Evolutionary conservation across 768 basidiomycete genomes (phyloP).

Genomic region (Boletus barrowsii): DNA sequence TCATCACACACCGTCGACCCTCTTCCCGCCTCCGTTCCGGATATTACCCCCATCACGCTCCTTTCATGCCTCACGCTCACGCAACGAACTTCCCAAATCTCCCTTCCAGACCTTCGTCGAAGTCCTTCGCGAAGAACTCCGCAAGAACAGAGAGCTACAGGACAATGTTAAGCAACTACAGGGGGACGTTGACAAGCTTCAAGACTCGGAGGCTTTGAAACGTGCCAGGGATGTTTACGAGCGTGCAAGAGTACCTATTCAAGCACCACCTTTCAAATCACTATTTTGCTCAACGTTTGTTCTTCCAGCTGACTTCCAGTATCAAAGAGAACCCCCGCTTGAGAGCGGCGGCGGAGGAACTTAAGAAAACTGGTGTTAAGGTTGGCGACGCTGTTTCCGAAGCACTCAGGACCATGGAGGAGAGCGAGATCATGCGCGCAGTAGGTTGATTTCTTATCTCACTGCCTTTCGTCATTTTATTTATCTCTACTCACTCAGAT

Average conservation of each 20-base stretch:
- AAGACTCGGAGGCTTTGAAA: constrained; percentile 97
- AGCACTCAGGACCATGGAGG: constrained; percentile 90
- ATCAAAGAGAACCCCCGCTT: constrained; percentile 95
- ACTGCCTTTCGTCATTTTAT: neutral
- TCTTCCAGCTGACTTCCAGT: constrained; percentile 74
- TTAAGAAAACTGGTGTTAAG: constrained; percentile 84
- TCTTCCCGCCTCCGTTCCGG: constrained; percentile 30
- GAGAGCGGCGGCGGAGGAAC: constrained; percentile 89
- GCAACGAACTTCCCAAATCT: constrained; percentile 74
- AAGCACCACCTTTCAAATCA: neutral
- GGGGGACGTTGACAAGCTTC: constrained; percentile 95
- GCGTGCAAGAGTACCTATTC: constrained; percentile 74
- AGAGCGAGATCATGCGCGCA: constrained; percentile 87
- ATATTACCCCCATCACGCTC: constrained; percentile 26
- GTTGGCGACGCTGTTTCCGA: constrained; percentile 93
- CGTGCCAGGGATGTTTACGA: constrained; percentile 89
- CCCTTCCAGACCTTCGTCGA: constrained; percentile 97
- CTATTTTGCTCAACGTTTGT: constrained; percentile 3
- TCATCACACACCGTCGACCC: constrained; percentile 11
- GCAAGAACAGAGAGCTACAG: constrained; percentile 91
- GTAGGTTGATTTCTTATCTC: constrained; percentile 43
- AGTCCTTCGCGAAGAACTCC: constrained; percentile 86
- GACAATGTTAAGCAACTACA: constrained; percentile 97
- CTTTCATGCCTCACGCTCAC: constrained; percentile 66
- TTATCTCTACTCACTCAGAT: constrained; percentile 47